Evolutionary conservation across 2,329 filamentous ascomycete species (phyloP).

Genomic region (Akanthomyces muscarius): DNA sequence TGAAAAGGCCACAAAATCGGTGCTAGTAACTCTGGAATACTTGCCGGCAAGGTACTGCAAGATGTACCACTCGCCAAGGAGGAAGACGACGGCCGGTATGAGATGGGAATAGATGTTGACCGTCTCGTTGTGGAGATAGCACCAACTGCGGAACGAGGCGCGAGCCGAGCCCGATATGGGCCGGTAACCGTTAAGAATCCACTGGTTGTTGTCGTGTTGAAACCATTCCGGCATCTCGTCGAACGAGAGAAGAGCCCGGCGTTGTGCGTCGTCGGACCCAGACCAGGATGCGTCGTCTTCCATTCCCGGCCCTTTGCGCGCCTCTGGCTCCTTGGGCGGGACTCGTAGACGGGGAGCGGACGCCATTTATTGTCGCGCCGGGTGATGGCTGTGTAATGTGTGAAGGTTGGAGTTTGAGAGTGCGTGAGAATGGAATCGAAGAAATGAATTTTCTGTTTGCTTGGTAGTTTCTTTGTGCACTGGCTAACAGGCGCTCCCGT

Average conservation of each 20-base stretch:
- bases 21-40: constrained; percentile 21
- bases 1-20: constrained; percentile 23
- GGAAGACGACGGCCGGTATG: constrained; percentile 36
- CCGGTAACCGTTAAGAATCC: constrained; percentile 34
- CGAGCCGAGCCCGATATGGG: constrained; percentile 35
- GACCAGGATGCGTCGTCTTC: too few relatives aligned
- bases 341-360: too few relatives aligned
- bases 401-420: too few relatives aligned
- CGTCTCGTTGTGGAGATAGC: constrained; percentile 34
- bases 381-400: too few relatives aligned
- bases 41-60: constrained; percentile 21
- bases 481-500: too few relatives aligned
- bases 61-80: constrained; percentile 28
- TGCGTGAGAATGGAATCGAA: too few relatives aligned
- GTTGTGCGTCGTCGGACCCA: too few relatives aligned
- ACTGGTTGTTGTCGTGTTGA: constrained; percentile 20
- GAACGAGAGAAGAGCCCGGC: constrained; percentile 26
- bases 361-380: too few relatives aligned
- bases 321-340: too few relatives aligned
- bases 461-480: too few relatives aligned
- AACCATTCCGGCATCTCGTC: constrained; percentile 25
- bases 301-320: too few relatives aligned
- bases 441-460: too few relatives aligned
- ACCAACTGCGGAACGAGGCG: constrained; percentile 36
- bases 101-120: constrained; percentile 4